Percentiles rank a stretch among this genome's conserved stretches.
phyloP scores from a whole-genome alignment of 495 filamentous ascomycete species.

The Podospora anserina region DNA sequence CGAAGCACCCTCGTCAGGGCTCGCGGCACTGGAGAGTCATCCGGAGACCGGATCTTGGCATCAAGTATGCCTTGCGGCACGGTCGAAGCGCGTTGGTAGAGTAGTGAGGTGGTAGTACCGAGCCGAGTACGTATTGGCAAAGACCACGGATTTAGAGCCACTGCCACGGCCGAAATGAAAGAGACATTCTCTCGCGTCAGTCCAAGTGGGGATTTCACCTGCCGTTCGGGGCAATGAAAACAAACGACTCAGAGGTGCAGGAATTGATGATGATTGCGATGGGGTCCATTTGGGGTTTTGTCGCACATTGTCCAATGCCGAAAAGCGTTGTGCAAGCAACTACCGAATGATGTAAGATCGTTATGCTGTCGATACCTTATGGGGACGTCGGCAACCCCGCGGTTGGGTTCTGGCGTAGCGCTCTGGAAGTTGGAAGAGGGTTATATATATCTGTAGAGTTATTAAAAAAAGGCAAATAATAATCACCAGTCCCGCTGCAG shows the following conservation, averaged over 20 bases:
- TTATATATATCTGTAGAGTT: not conserved
- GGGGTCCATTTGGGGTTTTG: not conserved
- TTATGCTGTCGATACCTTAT: not conserved
- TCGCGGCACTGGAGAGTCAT: not conserved
- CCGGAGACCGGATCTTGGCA: not conserved
- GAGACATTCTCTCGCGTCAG: not conserved
- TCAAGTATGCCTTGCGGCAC: not conserved
- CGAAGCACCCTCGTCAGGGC: not conserved
- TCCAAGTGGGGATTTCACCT: not conserved
- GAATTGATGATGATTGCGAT: not conserved
- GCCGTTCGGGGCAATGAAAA: not conserved
- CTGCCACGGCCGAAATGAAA: not conserved
- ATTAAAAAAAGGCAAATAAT: not conserved
- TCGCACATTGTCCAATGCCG: not conserved
- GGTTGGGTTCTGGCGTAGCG: constrained; percentile 1
- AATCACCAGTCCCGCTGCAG: too few species aligned
- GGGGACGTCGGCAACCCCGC: not conserved
- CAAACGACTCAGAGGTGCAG: not conserved
- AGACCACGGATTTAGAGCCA: not conserved
- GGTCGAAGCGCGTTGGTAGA: not conserved
- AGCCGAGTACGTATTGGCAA: not conserved
- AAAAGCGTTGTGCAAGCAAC: not conserved
- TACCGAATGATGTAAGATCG: constrained; percentile 3
- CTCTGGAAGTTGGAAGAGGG: not conserved
- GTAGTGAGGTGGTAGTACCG: not conserved